These are phyloP conservation scores for Neurospora terricola DNA, from an alignment of 495 filamentous ascomycete species.

Conservation along the genomic window DNA sequence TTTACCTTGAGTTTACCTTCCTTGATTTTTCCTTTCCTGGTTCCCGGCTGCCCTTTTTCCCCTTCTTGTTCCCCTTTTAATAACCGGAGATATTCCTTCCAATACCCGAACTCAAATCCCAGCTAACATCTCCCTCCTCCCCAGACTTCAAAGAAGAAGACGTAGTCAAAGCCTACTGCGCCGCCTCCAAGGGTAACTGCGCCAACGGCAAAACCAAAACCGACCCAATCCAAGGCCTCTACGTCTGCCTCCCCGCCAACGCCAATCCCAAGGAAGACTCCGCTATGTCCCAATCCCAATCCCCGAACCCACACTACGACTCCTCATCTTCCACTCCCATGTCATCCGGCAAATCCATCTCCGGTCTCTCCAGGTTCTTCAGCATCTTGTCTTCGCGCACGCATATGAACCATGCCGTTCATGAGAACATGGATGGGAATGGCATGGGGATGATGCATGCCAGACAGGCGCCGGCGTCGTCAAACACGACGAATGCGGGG, in stretches of 20 bases:
- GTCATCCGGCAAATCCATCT: background rate
- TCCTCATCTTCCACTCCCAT: background rate
- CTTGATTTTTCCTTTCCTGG: background rate
- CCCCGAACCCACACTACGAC: background rate
- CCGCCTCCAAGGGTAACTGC: constrained; percentile 26
- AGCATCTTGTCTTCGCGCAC: background rate
- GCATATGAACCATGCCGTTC: background rate
- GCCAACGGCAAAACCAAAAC: constrained; percentile 27
- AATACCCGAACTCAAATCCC: no score
- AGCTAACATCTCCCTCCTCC: background rate
- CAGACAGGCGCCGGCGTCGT: background rate
- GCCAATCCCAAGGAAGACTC: constrained; percentile 10
- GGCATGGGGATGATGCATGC: background rate
- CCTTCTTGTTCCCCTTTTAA: background rate
- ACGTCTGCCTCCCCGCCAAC: constrained; percentile 26
- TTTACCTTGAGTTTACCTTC: no score
- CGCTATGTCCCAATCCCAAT: background rate
- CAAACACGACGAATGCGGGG: background rate
- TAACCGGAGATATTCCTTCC: background rate
- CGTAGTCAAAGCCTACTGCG: constrained; percentile 33
- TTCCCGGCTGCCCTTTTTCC: no score
- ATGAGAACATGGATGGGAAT: background rate
- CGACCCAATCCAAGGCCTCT: constrained; percentile 29
- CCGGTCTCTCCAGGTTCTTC: background rate
- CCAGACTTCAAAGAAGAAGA: constrained; percentile 29